phyloP scores from a whole-genome alignment of 106 monocot genomes.

The Dioscorea alata region DNA sequence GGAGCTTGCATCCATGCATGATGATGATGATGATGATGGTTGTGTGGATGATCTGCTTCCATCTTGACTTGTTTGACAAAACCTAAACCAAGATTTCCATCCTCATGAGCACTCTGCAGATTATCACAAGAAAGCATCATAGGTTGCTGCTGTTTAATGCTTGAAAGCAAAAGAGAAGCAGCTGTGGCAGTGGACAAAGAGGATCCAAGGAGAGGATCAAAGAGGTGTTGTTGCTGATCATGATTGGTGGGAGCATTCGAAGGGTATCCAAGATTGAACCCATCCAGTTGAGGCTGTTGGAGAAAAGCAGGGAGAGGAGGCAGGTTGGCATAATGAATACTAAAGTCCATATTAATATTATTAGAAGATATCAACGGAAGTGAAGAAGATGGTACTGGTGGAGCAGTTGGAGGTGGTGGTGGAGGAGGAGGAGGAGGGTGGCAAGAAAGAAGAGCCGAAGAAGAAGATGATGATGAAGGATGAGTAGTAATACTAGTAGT shows the following conservation, averaged over 20 bases:
- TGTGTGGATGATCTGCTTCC: background rate
- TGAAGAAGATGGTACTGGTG: too few species aligned
- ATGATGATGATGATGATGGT: too few species aligned
- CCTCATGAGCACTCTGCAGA: background rate
- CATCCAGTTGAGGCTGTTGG: slow-evolving; percentile 6
- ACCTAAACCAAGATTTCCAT: background rate
- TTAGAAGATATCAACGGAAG: background rate
- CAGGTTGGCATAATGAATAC: background rate
- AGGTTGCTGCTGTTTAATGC: slow-evolving; percentile 9
- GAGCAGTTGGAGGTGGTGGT: too few species aligned
- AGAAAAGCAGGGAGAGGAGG: background rate
- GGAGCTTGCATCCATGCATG: slow-evolving; percentile 8
- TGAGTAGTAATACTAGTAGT: background rate
- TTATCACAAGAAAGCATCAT: slow-evolving; percentile 12
- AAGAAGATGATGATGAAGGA: background rate
- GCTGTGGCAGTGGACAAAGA: slow-evolving; percentile 18
- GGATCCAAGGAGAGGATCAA: slow-evolving; percentile 8
- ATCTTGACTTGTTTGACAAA: slow-evolving; percentile 12
- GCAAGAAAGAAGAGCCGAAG: background rate
- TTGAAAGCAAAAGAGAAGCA: slow-evolving; percentile 15
- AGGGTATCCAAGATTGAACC: slow-evolving; percentile 6
- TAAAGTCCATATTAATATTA: background rate
- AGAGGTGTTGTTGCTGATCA: too few species aligned
- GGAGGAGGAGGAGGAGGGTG: background rate
- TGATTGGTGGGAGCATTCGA: too few species aligned